Evolutionary conservation across 495 filamentous ascomycete genomes (phyloP), one percentile per base, ranked within the genome.

Genomic region (Xylaria castorea): DNA sequence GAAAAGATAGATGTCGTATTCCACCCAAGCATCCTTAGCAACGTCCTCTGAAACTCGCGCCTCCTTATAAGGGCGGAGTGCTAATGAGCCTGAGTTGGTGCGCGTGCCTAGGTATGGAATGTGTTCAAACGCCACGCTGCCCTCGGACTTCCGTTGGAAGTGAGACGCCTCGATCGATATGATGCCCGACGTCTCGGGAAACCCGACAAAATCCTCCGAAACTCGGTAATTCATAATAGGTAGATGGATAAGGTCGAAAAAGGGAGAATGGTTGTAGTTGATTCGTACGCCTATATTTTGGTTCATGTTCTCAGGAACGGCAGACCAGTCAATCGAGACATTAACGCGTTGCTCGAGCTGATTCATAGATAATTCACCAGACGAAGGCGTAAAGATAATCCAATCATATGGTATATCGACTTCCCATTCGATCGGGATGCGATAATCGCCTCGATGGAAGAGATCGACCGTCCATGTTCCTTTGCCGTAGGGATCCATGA

Each of bases 161-260:
- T 91, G 88, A 46, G 85, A 85, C 5, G 81, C 82, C 76, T 90
- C 89, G 66, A 91, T 88, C 44, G 87, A 83, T 65, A 92, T 75
- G 61, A 82, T 78, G 20, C 82, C 83, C 60, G 86, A 84, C 7
- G 79, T 79, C 75, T 91, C 89, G 53, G 89, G 85, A 72, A 90
- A 90, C 61, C 87, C 89, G 4, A 58, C 77, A 77, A 90, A 91
- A 2, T 76, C 72, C 1, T 75, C 48, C 1, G 89, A 86, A 30
- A 84, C 73, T 20, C 70, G 73, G 50, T 82, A 81, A 38, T 88
- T 85, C 66, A 85, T 81, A 48, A 90, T 76, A 0, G 88, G 89
- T 8, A 91, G 76, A 66, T 84, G 82, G 53, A 90, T 74, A 6
- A 74, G 71, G 70, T 74, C 82, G 65, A 85, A 85, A 74, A 85